Base-by-base conservation (phyloP, 139 green algal species). In the Coelastrella sp. region DNA sequence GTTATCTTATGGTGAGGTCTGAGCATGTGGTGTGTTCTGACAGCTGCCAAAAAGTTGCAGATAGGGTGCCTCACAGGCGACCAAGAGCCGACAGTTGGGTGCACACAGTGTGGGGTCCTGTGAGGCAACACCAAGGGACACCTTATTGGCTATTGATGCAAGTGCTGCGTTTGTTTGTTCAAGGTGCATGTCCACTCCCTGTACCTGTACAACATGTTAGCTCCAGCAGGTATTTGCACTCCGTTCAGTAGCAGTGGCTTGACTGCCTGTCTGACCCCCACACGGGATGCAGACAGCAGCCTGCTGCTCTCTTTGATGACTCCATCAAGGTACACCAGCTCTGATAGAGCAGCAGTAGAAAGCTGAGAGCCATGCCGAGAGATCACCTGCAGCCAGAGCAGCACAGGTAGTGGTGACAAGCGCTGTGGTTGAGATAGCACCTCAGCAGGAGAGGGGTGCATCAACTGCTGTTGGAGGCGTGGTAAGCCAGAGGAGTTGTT, bases 321-420 rank as follows among this genome's bases (percentile, higher is more conserved):
- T 4, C 89, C 92, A 0, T 93, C 89, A 78, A 91, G 27, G 63
- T 91, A 91, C 20, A 82, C 78, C 87, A 94, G 92, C 66, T 74
- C 87, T 24, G 10, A 35, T 4, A 90, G 22, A 4, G 85, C 83
- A n/a, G 75, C 78, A 56, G 76, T 60, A 9, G 17, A 83, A 9
- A 93, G 11, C 20, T 65, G 87, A 0, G 59, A 17, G 25, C 92
- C 92, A 25, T 92, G 89, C 0, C 14, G 15, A 6, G 24, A 24
- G 56, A 92, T 78, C 57, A 90, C 78, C 57, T 80, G 76, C 56
- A 83, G 74, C 7, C 78, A 72, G 12, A 27, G 68, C 9, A 17
- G 84, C 25, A 49, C 14, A 12, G 9, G 84, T 22, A 35, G 65
- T 66, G 35, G 63, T 49, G 27, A 84, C 78, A 72, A 24, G 27